Percentiles rank a stretch among this genome's conserved stretches.
phyloP scores from a whole-genome alignment of 805 yeast genomes.

The Myxozyma lipomycoides region DNA sequence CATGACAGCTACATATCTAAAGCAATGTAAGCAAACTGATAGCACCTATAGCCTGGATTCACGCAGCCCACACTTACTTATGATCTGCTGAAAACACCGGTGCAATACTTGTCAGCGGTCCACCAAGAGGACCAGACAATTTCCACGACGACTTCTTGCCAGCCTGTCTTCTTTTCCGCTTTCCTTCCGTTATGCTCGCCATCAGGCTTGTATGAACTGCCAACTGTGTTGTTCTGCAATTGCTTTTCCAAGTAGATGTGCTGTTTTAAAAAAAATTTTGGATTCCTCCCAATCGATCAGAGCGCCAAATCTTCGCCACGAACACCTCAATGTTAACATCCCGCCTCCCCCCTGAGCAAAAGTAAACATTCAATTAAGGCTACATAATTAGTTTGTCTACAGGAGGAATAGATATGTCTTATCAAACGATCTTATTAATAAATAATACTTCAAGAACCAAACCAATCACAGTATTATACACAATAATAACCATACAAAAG shows the following conservation, averaged over 20 bases:
- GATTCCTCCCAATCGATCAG: neutral
- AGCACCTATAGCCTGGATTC: no score
- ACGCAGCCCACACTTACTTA: slow-evolving; percentile 8
- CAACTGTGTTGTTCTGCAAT: neutral
- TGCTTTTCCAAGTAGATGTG: no score
- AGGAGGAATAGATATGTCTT: no score
- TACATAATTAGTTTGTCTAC: no score
- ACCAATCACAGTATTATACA: neutral
- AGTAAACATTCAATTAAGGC: no score
- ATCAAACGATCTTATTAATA: no score
- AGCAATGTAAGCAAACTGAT: neutral
- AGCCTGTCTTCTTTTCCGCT: neutral
- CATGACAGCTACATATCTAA: slow-evolving; percentile 36
- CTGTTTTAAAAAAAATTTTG: neutral
- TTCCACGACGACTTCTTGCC: slow-evolving; percentile 26
- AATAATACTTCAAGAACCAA: no score
- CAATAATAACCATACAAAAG: neutral
- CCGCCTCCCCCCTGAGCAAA: no score
- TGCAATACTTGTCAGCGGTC: slow-evolving; percentile 36
- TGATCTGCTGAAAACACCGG: slow-evolving; percentile 40
- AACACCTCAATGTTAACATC: no score
- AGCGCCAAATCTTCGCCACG: no score
- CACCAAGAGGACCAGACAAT: slow-evolving; percentile 35
- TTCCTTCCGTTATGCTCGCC: neutral
- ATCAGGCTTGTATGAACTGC: neutral